Conservation (phyloP, 2,329 filamentous ascomycete species). For the Septoria linicola region DNA sequence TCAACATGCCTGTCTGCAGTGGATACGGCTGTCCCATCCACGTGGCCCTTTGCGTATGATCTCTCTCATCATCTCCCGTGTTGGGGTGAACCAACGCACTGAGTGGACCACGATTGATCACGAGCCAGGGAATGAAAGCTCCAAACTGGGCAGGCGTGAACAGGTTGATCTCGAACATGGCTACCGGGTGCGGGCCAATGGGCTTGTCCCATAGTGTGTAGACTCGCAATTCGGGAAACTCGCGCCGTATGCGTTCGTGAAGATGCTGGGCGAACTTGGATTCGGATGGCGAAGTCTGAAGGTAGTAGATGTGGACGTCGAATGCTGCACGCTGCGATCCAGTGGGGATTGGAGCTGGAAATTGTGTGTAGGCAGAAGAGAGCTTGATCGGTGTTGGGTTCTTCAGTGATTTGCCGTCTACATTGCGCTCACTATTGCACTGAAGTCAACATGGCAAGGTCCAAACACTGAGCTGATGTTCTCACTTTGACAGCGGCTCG, state of each 20-base stretch:
- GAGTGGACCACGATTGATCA: constrained; percentile 76
- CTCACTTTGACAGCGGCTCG: constrained; percentile 47
- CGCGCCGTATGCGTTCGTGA: constrained; percentile 73
- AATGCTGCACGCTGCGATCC: constrained; percentile 66
- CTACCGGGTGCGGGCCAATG: constrained; percentile 76
- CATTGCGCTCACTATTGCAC: constrained; percentile 25
- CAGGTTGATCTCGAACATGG: constrained; percentile 91
- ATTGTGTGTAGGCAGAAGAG: constrained; percentile 69
- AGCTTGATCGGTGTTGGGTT: constrained; percentile 61
- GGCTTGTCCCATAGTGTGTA: constrained; percentile 76
- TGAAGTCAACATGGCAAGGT: no score
- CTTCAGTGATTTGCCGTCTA: constrained; percentile 74
- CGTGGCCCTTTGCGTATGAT: constrained; percentile 67
- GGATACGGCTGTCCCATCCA: constrained; percentile 69
- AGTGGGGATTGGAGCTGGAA: constrained; percentile 67
- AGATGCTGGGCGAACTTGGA: constrained; percentile 67
- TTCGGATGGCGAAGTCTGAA: constrained; percentile 61
- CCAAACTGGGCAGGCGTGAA: constrained; percentile 84
- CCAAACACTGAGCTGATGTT: no score
- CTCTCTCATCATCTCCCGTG: constrained; percentile 61
- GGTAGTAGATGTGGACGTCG: constrained; percentile 84
- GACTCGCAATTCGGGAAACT: constrained; percentile 82
- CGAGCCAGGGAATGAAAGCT: constrained; percentile 81
- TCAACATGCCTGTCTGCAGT: constrained; percentile 57
- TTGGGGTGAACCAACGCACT: constrained; percentile 83